Evolutionary conservation across 139 green algal genomes (phyloP), one percentile per base, ranked within the genome.

Genomic region (Chlorella sp.): DNA sequence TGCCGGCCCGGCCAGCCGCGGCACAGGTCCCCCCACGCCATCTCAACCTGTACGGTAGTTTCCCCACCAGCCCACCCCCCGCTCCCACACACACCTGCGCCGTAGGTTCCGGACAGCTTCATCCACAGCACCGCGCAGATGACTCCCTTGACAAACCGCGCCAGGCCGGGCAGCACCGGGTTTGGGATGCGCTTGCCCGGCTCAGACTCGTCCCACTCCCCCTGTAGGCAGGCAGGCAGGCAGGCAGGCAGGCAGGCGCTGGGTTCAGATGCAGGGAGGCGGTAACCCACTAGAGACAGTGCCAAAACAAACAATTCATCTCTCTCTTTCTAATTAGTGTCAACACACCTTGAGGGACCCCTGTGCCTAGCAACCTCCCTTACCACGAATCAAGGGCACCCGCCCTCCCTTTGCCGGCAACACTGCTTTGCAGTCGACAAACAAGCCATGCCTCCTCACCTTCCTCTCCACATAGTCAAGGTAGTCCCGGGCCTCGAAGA

Each of bases 401-500:
- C 5, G 9, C 5, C 48, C 48, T 16, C 5, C 48, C 48, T 57
- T 57, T 57, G 5, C 48, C 9, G 9, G 2, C n/a, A 9, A 36
- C 75, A 81, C n/a, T 36, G n/a, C 0, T 19, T 12, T 73, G 11
- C 64, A 73, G 11, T 30, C 64, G 68, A 84, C 42, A 34, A 15
- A 40, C 16, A n/a, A n/a, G n/a, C n/a, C n/a, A n/a, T n/a, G 14
- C 48, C 40, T 18, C 16, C 64, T 30, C 91, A 91, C 94, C 76
- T 93, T 83, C 22, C 92, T 79, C 64, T 97, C 79, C 0, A 97
- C 91, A 82, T 96, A 98, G 12, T 96, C 86, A 37, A 95, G 85
- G 89, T 97, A 98, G 80, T 98, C 95, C 16, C 81, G 89, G 32
- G 95, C 95, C 92, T 99, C 96, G 78, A 97, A 95, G 81, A 95